Evolutionary conservation across 306 rosid genomes (phyloP), one percentile per base, ranked within the genome.

Genomic region (Vachellia pachyceras): DNA sequence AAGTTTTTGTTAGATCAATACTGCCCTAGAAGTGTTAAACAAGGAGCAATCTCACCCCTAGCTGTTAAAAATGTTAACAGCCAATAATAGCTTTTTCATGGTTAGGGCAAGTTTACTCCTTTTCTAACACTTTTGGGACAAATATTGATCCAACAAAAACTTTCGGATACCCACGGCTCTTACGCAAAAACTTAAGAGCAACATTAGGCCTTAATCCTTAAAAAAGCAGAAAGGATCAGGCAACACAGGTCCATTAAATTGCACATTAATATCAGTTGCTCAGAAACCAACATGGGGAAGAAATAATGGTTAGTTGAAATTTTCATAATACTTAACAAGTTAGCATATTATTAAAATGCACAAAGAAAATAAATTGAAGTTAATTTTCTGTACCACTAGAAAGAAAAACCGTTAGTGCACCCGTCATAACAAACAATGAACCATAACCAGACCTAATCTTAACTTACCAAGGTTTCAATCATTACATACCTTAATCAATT

Each of bases 351-450:
- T 35, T 29, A 37, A 69, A 49, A 65, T 25, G 33, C 44, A 76
- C 23, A 72, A 37, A 73, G 49, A 50, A 79, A 75, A 61, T 77
- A 46, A 20, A 25, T 42, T 76, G 4, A 70, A 45, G 41, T 68
- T 39, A 72, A 17, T 17, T 66, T 64, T 57, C 52, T 73, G n/a
- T 20, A 69, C 41, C 58, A 64, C 61, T 67, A 70, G 47, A 52
- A 69, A 69, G 67, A 82, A 61, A 14, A 69, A 41, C 25, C 47
- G 58, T 57, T 74, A 74, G 55, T 18, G 33, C 76, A 78, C 60
- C 78, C 40, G 66, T 73, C 61, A 69, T 71, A 74, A 61, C 61
- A 77, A 29, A 68, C 18, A 81, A 49, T 7, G 33, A 81, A 68
- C 66, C 71, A 20, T 36, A 42, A 44, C 36, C 29, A 71, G 23